Evolutionary conservation across 495 filamentous ascomycete genomes (phyloP), one percentile per base, ranked within the genome.

Genomic region (Xylaria nigripes): DNA sequence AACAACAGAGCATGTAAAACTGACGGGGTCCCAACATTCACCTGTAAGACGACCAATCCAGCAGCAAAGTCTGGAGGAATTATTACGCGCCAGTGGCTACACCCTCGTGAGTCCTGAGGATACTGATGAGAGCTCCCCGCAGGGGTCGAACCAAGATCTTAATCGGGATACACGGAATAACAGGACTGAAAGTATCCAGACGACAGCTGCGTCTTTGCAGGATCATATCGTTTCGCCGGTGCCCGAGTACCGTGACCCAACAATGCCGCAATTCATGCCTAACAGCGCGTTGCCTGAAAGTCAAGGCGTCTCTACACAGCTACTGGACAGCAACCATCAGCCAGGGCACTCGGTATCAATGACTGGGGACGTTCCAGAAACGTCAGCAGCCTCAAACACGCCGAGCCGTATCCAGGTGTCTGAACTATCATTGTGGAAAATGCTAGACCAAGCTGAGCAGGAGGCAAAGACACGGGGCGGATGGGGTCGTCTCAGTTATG

Each of bases 381-480:
- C 5, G 22, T 1, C 51, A 15, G 16, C 45, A 5, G 15, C 18
- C 15, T 15, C 48, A 13, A 56, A 56, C n/a, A 47, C 29, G 24
- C 38, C 54, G 15, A 21, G 8, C 24, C 40, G 43, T 16, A 58
- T 75, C 21, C 38, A 67, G 15, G 61, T 45, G 29, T 57, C 61
- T 19, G 72, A 71, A 1, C 55, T 78, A 9, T 68, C 73, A 32
- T 61, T 68, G 15, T 80, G 85, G 55, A 76, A 79, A 58, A 72
- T 72, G 13, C 76, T 85, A n/a, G 80, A 87, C 52, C 60, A 74
- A 21, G 76, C 83, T 3, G 84, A 84, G 60, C 68, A 76, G 48
- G 85, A 90, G 65, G 81, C 84, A 9, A 77, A 73, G 52, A 70
- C 76, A 45, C 76, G 86, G n/a, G 87, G 87, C 9, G 85, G 83